phyloP scores from a whole-genome alignment of 106 monocot genomes.

The Amphibolis antarctica region DNA sequence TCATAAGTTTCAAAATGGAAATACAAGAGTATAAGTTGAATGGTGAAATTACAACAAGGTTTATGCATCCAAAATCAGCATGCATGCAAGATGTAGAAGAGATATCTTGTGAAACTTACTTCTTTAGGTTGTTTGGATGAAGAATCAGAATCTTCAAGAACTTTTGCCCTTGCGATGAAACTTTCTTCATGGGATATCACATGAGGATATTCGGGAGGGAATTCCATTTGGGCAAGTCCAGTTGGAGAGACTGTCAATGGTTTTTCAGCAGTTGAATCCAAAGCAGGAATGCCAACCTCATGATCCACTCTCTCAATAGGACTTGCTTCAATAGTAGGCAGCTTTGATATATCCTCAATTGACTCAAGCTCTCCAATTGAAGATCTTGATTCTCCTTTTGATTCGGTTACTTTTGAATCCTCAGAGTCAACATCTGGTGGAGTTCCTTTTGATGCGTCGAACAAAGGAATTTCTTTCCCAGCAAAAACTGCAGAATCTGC shows the following conservation, averaged over 20 bases:
- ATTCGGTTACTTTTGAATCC: too few species aligned
- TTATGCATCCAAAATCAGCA: not conserved
- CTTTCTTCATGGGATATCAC: conserved; percentile 28
- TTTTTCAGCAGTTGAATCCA: conserved; percentile 21
- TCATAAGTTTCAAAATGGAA: not conserved
- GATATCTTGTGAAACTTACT: not conserved
- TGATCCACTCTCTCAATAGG: not conserved
- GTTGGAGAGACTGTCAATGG: conserved; percentile 21
- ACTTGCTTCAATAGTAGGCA: not conserved
- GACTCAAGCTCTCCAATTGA: not conserved
- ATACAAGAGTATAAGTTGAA: not conserved
- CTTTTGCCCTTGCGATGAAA: conserved; percentile 34
- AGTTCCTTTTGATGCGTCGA: not conserved
- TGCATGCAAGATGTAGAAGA: not conserved
- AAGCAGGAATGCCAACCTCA: conserved; percentile 34
- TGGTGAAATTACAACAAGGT: not conserved
- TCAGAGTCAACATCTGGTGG: not conserved
- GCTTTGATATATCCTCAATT: conserved; percentile 1
- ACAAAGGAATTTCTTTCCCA: not conserved
- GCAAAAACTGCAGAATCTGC: not conserved
- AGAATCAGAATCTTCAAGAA: conserved; percentile 39
- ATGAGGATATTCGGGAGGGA: too few species aligned
- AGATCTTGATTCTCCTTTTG: not conserved
- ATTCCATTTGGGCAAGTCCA: too few species aligned
- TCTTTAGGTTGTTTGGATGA: conserved; percentile 23